A percentile compares a stretch with the other conserved stretches of the same genome.
Conservation (phyloP, 192 early-diverging fungal genomes). For the Coemansia reversa region DNA sequence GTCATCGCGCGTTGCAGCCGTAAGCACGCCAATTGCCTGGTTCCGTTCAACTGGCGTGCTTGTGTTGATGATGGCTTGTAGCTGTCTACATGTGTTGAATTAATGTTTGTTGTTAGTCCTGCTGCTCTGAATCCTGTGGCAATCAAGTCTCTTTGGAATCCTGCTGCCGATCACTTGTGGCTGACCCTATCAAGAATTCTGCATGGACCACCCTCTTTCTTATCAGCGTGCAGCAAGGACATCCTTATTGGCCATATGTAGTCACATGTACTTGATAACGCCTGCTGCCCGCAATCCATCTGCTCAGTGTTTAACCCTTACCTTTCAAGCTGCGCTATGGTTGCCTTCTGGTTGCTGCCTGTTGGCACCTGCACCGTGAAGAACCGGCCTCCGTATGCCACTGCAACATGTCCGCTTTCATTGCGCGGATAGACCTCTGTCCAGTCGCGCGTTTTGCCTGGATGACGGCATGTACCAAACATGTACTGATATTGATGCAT, state of each 20-base stretch:
- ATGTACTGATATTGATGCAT: conserved; percentile 83
- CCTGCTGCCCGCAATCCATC: too few relatives aligned
- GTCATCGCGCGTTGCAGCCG: conserved; percentile 57
- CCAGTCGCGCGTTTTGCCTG: conserved; percentile 63
- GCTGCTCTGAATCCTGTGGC: neutral
- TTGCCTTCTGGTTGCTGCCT: conserved; percentile 12
- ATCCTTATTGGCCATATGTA: conserved; percentile 1
- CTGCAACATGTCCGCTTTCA: conserved; percentile 69
- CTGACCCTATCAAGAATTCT: neutral
- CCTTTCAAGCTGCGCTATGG: conserved; percentile 58
- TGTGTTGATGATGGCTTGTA: conserved; percentile 63
- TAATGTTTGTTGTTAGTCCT: too few relatives aligned
- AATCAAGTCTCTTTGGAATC: neutral
- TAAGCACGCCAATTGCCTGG: conserved; percentile 57
- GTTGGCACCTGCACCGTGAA: conserved; percentile 63
- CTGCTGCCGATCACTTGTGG: too few relatives aligned
- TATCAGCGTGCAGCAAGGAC: conserved; percentile 6
- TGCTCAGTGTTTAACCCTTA: conserved; percentile 26
- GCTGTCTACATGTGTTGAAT: conserved; percentile 52
- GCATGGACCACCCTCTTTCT: conserved; percentile 6
- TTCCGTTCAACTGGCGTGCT: conserved; percentile 44
- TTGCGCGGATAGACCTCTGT: conserved; percentile 62
- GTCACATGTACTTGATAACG: conserved; percentile 13
- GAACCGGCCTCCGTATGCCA: conserved; percentile 77
- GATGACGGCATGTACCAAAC: conserved; percentile 80